Percentiles rank a stretch among this genome's conserved stretches.
These are phyloP conservation scores for Thermomucor indicae-seudaticae DNA, from an alignment of 371 early-diverging fungal genomes.

Conservation along the genomic window DNA sequence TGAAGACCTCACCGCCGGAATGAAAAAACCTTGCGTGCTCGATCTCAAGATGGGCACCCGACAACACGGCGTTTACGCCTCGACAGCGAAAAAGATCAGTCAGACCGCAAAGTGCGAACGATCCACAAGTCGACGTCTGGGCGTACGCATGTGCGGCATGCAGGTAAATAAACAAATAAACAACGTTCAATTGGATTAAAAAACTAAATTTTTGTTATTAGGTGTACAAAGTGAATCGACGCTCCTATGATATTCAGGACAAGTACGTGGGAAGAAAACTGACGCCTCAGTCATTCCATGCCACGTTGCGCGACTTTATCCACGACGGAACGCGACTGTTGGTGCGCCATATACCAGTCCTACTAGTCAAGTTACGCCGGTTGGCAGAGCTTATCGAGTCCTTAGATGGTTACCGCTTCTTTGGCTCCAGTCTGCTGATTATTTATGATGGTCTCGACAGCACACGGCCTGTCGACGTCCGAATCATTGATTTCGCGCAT, in stretches of 20 bases:
- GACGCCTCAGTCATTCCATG: conserved; percentile 65
- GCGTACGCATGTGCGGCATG: conserved; percentile 94
- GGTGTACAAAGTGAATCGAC: conserved; percentile 73
- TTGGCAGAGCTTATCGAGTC: conserved; percentile 65
- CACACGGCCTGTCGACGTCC: conserved; percentile 50
- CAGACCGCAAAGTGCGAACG: conserved; percentile 85
- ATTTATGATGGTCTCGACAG: conserved; percentile 24
- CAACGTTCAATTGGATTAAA: not conserved
- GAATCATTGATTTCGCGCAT: too few species aligned
- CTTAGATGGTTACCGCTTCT: conserved; percentile 85
- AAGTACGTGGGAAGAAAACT: conserved; percentile 93
- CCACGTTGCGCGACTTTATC: conserved; percentile 70
- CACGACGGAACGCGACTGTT: conserved; percentile 68
- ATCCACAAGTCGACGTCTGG: conserved; percentile 82
- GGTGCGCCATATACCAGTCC: conserved; percentile 67
- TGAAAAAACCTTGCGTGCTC: conserved; percentile 83
- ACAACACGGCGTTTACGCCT: conserved; percentile 87
- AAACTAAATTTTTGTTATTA: not conserved
- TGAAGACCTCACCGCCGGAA: conserved; percentile 84
- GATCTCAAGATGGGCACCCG: conserved; percentile 98
- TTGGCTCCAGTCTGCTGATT: conserved; percentile 75
- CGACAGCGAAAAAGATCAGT: conserved; percentile 69
- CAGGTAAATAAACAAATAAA: conserved; percentile 55
- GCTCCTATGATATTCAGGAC: conserved; percentile 71
- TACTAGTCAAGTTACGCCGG: conserved; percentile 65